These are phyloP conservation scores for Cyberlindnera lachancei DNA, from an alignment of 805 yeast genomes.

Conservation along the genomic window DNA sequence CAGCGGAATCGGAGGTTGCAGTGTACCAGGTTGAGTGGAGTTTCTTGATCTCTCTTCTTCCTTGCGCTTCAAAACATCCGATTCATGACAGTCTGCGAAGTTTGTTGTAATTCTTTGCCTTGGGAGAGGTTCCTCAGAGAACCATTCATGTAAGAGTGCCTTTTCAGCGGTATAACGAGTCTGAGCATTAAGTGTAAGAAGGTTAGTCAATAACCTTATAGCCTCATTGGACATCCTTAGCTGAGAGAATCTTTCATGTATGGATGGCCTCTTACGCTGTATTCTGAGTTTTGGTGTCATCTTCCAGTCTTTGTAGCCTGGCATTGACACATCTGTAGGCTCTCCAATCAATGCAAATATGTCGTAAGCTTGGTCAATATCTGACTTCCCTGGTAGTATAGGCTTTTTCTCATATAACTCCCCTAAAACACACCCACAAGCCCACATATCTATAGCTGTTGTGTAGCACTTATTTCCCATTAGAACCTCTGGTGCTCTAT, in stretches of 20 bases:
- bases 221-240: slow-evolving; percentile 32
- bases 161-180: slow-evolving; percentile 71
- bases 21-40: too few species aligned
- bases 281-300: slow-evolving; percentile 5
- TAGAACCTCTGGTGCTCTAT: slow-evolving; percentile 89
- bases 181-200: slow-evolving; percentile 64
- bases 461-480: slow-evolving; percentile 83
- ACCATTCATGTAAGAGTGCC: slow-evolving; percentile 67
- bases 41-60: slow-evolving; percentile 2
- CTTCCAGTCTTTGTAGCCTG: slow-evolving; percentile 27
- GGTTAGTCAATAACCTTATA: slow-evolving; percentile 47
- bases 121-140: slow-evolving; percentile 56
- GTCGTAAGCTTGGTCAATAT: slow-evolving; percentile 77
- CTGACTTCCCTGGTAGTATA: slow-evolving; percentile 77
- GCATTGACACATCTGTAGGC: slow-evolving; percentile 43
- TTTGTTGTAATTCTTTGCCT: slow-evolving; percentile 37
- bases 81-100: slow-evolving; percentile 84
- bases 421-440: slow-evolving; percentile 91
- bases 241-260: slow-evolving; percentile 41
- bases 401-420: slow-evolving; percentile 82
- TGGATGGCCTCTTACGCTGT: slow-evolving; percentile 25
- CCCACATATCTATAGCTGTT: slow-evolving; percentile 97
- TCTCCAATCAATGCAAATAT: slow-evolving; percentile 80
- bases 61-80: slow-evolving; percentile 47
- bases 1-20: background rate